Evolutionary conservation across 495 filamentous ascomycete genomes (phyloP).

Genomic region (Lasiosphaeris hirsuta): DNA sequence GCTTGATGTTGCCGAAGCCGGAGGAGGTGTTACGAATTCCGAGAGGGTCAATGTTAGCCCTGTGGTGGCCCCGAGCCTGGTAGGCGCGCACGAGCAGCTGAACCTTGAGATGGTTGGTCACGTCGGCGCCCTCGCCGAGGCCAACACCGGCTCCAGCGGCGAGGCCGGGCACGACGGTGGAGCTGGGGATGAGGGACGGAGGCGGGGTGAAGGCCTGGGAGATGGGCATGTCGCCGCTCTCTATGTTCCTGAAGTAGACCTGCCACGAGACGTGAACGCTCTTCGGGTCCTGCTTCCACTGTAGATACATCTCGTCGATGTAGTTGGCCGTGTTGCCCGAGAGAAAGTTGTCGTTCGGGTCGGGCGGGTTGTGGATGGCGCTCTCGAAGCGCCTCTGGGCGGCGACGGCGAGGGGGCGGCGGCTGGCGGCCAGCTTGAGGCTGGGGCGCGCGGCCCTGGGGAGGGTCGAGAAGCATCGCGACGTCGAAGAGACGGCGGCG

Average conservation of each 20-base stretch:
- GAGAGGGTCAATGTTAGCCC: conserved; percentile 93
- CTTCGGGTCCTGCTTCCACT: conserved; percentile 89
- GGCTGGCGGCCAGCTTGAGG: conserved; percentile 34
- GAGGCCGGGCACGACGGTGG: conserved; percentile 73
- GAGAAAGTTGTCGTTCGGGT: conserved; percentile 91
- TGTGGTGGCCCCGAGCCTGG: conserved; percentile 97
- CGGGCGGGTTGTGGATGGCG: conserved; percentile 46
- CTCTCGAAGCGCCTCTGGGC: conserved; percentile 49
- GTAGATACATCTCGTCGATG: conserved; percentile 98
- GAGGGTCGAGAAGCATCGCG: conserved; percentile 41
- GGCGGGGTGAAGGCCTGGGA: conserved; percentile 95
- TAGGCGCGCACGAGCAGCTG: conserved; percentile 95
- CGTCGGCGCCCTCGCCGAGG: conserved; percentile 70
- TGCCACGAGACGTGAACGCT: conserved; percentile 99
- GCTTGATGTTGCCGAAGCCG: conserved; percentile 81
- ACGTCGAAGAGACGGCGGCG: conserved; percentile 24
- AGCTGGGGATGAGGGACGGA: conserved; percentile 79
- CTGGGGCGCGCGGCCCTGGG: conserved; percentile 35
- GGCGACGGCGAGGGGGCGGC: conserved; percentile 50
- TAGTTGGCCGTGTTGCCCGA: conserved; percentile 95
- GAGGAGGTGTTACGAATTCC: conserved; percentile 85
- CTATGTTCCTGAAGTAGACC: conserved; percentile 99
- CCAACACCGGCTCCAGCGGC: conserved; percentile 66
- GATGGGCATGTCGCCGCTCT: conserved; percentile 93
- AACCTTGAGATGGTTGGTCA: conserved; percentile 97